Evolutionary conservation across 2,329 filamentous ascomycete genomes (phyloP), one percentile per base, ranked within the genome.

Genomic region (Verticillium klebahnii): DNA sequence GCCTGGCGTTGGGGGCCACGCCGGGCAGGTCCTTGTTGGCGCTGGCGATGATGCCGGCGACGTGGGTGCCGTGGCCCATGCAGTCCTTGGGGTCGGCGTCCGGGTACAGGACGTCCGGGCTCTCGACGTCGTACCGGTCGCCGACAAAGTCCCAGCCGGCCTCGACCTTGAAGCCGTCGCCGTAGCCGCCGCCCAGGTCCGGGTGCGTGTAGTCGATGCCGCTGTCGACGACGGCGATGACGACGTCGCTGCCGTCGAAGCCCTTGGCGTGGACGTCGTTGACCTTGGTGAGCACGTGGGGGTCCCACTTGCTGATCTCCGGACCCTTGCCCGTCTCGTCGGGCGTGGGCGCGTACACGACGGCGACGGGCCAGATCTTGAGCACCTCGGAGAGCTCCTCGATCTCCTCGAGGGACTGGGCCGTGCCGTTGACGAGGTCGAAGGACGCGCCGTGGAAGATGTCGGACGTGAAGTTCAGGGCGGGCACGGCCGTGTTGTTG

Each of bases 171-270:
- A 73, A 80, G 1, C 77, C 78, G 23, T 69, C 65, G 6, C 80
- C 80, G 65, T 80, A 81, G 60, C 79, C 77, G 15, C 78, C 78
- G 29, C 80, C 79, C 7, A 81, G 74, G 50, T 77, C 75, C 45
- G 77, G 76, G 62, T 80, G 78, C 4, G 69, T 71, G 64, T 80
- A 81, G 62, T 81, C 78, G 39, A 79, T 62, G 11, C 57, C 57
- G 29, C 37, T 59, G 29, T 59, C 57, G 37, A 59, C 57, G 37
- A 59, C 50, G 34, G 58, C 40, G 14, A 55, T 50, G 40, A 55
- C 19, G 40, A 59, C 40, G 17, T 36, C 58, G 40, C 50, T 50
- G 31, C 31, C 57, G 23, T 25, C 23, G 11, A 29, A 52, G 29
- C 57, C 57, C 17, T 9, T 11, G 9, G 36, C 58, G 19, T 59